phyloP scores from a whole-genome alignment of 768 basidiomycete species.

The Fistulinella prunicolor region DNA sequence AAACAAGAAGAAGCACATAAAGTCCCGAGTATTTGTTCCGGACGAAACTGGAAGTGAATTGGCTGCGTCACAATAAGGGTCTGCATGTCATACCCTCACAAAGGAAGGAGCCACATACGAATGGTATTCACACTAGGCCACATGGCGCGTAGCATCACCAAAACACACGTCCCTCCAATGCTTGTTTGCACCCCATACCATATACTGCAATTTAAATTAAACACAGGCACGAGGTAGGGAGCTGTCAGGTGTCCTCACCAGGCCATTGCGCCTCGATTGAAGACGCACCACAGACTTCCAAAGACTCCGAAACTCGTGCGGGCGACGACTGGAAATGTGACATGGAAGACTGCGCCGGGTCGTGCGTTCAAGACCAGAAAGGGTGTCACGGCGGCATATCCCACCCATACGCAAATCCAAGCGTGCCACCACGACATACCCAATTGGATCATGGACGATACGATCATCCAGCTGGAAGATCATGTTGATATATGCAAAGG shows the following conservation, averaged over 20 bases:
- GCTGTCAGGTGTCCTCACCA: slow-evolving; percentile 46
- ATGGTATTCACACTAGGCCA: slow-evolving; percentile 71
- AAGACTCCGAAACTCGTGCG: slow-evolving; percentile 78
- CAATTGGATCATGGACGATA: slow-evolving; percentile 67
- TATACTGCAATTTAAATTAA: slow-evolving; percentile 40
- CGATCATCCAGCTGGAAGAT: slow-evolving; percentile 65
- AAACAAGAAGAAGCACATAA: slow-evolving; percentile 83
- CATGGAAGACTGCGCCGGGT: slow-evolving; percentile 72
- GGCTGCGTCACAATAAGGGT: slow-evolving; percentile 34
- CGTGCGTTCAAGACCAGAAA: slow-evolving; percentile 78
- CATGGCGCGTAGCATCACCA: slow-evolving; percentile 71
- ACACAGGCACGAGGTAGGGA: slow-evolving; percentile 13
- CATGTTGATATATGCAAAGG: slow-evolving; percentile 2
- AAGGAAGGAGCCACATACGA: slow-evolving; percentile 40
- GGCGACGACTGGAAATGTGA: slow-evolving; percentile 74
- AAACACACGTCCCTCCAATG: slow-evolving; percentile 78
- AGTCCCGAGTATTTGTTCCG: slow-evolving; percentile 73
- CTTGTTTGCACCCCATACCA: slow-evolving; percentile 82
- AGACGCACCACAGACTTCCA: slow-evolving; percentile 76
- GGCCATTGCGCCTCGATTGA: slow-evolving; percentile 71
- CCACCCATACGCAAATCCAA: slow-evolving; percentile 76
- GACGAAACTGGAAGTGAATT: slow-evolving; percentile 73
- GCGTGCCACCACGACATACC: slow-evolving; percentile 84
- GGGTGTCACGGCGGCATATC: slow-evolving; percentile 55
- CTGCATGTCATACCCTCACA: neutral